Evolutionary conservation across 306 rosid species (phyloP).

Genomic region (Phaseolus lunatus): DNA sequence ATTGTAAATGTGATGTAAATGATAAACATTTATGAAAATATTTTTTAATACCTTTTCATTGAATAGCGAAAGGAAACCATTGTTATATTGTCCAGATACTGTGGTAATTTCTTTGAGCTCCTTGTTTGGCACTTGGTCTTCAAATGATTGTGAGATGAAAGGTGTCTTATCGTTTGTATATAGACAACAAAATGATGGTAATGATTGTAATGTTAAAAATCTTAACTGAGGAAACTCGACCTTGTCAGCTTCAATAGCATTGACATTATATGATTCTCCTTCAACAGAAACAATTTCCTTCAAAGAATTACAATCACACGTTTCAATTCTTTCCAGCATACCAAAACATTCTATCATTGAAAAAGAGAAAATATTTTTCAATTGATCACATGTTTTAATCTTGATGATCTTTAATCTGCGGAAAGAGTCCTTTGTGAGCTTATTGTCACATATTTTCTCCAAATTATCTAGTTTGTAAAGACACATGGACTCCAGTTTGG

Average conservation of each 20-base stretch:
- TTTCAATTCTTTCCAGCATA: slow-evolving; percentile 45
- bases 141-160: neutral
- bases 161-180: neutral
- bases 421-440: slow-evolving; percentile 35
- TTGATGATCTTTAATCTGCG: slow-evolving; percentile 36
- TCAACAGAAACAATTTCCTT: slow-evolving; percentile 32
- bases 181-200: neutral
- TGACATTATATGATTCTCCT: neutral
- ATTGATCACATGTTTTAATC: slow-evolving; percentile 16
- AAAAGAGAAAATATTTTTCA: slow-evolving; percentile 36
- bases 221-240: neutral
- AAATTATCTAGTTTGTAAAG: slow-evolving; percentile 35
- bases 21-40: neutral
- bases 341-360: slow-evolving; percentile 7
- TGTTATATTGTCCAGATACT: neutral
- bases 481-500: slow-evolving; percentile 35
- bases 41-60: slow-evolving; percentile 22
- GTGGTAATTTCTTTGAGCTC: neutral
- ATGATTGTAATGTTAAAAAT: neutral
- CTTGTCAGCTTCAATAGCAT: neutral
- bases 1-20: neutral
- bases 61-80: slow-evolving; percentile 4
- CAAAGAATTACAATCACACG: slow-evolving; percentile 29
- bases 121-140: neutral
- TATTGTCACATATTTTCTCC: slow-evolving; percentile 34